phyloP scores from a whole-genome alignment of 75 land plant genomes.

The Sequoia sempervirens region DNA sequence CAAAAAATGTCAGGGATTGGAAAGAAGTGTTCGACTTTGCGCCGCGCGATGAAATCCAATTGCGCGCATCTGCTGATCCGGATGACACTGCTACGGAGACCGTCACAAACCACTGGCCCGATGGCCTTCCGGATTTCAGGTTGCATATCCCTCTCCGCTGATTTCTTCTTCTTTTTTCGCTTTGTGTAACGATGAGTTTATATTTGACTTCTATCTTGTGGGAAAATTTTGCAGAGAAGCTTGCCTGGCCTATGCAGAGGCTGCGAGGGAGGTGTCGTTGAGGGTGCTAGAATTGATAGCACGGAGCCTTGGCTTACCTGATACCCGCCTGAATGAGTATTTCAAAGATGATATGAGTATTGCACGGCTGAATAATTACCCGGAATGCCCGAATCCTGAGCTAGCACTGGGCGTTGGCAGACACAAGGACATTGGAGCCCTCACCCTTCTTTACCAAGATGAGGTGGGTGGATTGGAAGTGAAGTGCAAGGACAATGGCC shows the following conservation, averaged over 20 bases:
- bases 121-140: constrained; percentile 40
- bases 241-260: not conserved
- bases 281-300: not conserved
- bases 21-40: constrained; percentile 79
- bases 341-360: not conserved
- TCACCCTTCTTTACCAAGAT: not conserved
- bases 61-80: constrained; percentile 20
- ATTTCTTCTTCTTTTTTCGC: no score
- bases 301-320: not conserved
- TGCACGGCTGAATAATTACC: not conserved
- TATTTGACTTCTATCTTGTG: no score
- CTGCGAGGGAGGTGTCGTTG: not conserved
- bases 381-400: not conserved
- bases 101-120: constrained; percentile 57
- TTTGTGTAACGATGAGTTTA: no score
- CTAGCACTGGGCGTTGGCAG: not conserved
- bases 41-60: constrained; percentile 9
- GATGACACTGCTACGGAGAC: constrained; percentile 1
- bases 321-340: not conserved
- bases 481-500: no score
- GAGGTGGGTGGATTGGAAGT: no score
- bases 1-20: constrained; percentile 92
- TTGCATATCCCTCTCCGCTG: not conserved
- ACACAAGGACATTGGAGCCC: not conserved
- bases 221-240: not conserved